A percentile compares a stretch with the other conserved stretches of the same genome.
Evolutionary conservation across 148 eudicot species (phyloP).

Genomic region (Vaccinium corymbosum): DNA sequence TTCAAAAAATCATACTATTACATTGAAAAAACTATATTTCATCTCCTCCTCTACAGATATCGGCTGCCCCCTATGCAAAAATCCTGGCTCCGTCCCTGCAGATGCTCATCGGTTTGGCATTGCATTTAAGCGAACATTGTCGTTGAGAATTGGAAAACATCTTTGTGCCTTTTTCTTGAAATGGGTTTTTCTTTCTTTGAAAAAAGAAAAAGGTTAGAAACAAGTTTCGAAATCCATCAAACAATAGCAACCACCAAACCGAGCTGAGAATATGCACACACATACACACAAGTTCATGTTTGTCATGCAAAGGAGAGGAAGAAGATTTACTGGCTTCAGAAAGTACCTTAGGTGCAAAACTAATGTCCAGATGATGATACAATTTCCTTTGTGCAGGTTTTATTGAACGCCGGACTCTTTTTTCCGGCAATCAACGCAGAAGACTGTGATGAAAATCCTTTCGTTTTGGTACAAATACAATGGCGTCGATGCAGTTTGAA

Average conservation of each 20-base stretch:
- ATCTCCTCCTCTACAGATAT: too few relatives aligned
- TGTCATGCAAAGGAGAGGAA: background rate
- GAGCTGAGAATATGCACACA: background rate
- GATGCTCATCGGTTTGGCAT: background rate
- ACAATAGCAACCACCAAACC: background rate
- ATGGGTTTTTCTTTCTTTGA: background rate
- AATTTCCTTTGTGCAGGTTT: background rate
- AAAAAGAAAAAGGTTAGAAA: background rate
- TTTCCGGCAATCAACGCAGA: background rate
- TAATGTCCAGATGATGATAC: background rate
- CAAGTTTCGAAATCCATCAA: background rate
- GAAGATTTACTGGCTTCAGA: background rate
- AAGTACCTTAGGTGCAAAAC: background rate
- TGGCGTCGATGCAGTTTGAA: background rate
- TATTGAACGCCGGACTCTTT: background rate
- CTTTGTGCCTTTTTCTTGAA: background rate
- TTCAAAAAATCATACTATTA: too few relatives aligned
- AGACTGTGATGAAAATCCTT: background rate
- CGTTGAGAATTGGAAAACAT: background rate
- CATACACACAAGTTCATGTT: background rate
- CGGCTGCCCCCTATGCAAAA: too few relatives aligned
- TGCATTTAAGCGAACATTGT: background rate
- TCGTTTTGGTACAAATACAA: background rate
- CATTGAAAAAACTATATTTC: too few relatives aligned
- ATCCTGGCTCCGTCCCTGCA: too few relatives aligned